A percentile compares a stretch with the other conserved stretches of the same genome.
Conservation (phyloP, 2,329 filamentous ascomycete genomes). For the Cladosporium sp. region DNA sequence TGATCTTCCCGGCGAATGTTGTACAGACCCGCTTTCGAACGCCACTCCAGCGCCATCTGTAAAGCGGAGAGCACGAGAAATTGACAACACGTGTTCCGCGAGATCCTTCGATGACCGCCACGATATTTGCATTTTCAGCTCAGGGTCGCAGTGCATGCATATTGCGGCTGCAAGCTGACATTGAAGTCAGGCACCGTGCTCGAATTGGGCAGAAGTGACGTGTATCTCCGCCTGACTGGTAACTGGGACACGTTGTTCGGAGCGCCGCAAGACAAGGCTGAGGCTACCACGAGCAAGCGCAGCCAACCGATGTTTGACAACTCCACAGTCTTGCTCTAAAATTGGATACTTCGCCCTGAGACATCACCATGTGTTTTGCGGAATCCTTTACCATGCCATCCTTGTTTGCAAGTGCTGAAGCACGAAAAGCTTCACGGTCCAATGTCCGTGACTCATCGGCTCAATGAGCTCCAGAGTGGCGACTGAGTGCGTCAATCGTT, state of each 20-base stretch:
- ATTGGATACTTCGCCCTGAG: not conserved
- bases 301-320: conserved; percentile 9
- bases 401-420: not conserved
- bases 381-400: not conserved
- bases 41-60: not conserved
- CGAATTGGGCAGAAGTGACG: not conserved
- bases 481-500: not conserved
- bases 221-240: conserved; percentile 1
- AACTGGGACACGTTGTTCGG: not conserved
- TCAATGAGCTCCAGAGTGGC: not conserved
- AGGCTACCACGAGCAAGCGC: conserved; percentile 18
- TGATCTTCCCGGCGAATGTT: not conserved
- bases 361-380: not conserved
- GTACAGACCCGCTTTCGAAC: conserved; percentile 6
- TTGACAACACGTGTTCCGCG: not conserved
- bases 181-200: conserved; percentile 1
- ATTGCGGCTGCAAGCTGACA: conserved; percentile 1
- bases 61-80: not conserved
- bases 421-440: not conserved
- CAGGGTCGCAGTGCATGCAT: conserved; percentile 5
- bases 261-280: conserved; percentile 7
- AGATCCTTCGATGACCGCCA: not conserved
- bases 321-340: conserved; percentile 10
- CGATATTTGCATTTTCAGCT: not conserved
- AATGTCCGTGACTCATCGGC: not conserved